Base-by-base conservation (phyloP, 2,329 filamentous ascomycete species). In the Cadophora luteo-olivacea region DNA sequence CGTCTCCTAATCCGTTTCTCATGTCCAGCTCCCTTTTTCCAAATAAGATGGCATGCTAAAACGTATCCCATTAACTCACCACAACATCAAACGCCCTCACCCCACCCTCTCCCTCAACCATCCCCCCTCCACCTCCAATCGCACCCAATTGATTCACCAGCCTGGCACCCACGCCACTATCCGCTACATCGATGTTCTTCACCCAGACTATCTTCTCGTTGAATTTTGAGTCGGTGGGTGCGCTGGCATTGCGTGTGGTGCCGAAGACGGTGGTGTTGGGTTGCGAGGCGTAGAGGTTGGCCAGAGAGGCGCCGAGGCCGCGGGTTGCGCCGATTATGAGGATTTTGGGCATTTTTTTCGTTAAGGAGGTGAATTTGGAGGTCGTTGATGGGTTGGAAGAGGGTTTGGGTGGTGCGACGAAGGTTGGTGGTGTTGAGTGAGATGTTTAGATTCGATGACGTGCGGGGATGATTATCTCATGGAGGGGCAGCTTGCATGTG, bases 241-340 rank as follows among this genome's bases (percentile, higher is more conserved):
- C 76, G 4, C 77, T 72, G 11, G 79, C 76, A 8, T 84, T 83
- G 55, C 89, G 83, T 7, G 87, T 84, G 8, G 89, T 91, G 61
- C 84, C 89, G 72, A 86, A 87, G 38, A 92, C 87, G 7, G 79
- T 80, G 57, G 83, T 84, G 36, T 79, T 77, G 12, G 77, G 74
- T 19, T 82, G 75, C 2, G 81, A 78, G 25, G 85, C 83, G 74
- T 92, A 92, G 60, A 84, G 79, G 71, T 86, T 85, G 36, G 83
- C 82, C 33, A 92, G 82, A 22, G 86, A 85, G 61, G 86, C 86
- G 3, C 91, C 91, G 3, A 92, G 83, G 64, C 91, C 91, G 52
- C 90, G 84, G 1, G 89, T 92, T 3, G 88, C 90, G 60, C 90
- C 90, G 33, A 93, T 82, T 33, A 93, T 83, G 2, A 92, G 83